phyloP scores from a whole-genome alignment of 2,329 filamentous ascomycete genomes.

The Fusarium tupiense region DNA sequence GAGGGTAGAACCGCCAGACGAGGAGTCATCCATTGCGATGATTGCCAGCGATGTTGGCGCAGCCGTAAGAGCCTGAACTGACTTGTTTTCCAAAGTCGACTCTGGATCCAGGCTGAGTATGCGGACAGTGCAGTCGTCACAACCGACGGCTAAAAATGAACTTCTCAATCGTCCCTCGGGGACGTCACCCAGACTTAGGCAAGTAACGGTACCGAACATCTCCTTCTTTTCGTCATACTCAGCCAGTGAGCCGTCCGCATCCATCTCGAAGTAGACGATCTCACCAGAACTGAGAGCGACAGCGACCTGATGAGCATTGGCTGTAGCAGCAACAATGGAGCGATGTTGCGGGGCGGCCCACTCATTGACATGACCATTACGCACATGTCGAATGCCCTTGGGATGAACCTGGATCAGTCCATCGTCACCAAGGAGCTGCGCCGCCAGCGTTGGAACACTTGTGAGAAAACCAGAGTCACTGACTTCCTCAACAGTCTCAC shows the following conservation, averaged over 20 bases:
- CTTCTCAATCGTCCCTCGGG: slow-evolving; percentile 90
- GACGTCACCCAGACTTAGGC: slow-evolving; percentile 91
- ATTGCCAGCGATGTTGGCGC: slow-evolving; percentile 89
- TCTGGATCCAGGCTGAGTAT: slow-evolving; percentile 92
- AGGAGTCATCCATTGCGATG: slow-evolving; percentile 95
- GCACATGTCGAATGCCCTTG: slow-evolving; percentile 93
- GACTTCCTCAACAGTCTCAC: slow-evolving; percentile 95
- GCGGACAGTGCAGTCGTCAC: slow-evolving; percentile 94
- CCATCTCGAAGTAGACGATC: slow-evolving; percentile 98
- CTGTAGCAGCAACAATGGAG: slow-evolving; percentile 92
- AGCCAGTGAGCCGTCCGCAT: slow-evolving; percentile 86
- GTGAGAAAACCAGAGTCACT: slow-evolving; percentile 92
- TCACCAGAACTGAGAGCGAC: slow-evolving; percentile 95
- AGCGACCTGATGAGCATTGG: slow-evolving; percentile 92
- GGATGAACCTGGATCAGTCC: slow-evolving; percentile 94
- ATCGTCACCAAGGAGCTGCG: slow-evolving; percentile 93
- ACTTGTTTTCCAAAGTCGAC: slow-evolving; percentile 90
- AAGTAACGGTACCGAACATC: slow-evolving; percentile 95
- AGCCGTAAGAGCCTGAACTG: slow-evolving; percentile 91
- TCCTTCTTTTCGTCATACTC: slow-evolving; percentile 96
- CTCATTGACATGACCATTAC: slow-evolving; percentile 82
- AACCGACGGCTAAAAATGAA: slow-evolving; percentile 94
- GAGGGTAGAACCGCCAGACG: slow-evolving; percentile 85
- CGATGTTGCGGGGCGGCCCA: slow-evolving; percentile 94
- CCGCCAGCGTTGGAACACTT: slow-evolving; percentile 87